Evolutionary conservation across 73 alveolate species (phyloP).

Genomic region (Paramecium caudatum): DNA sequence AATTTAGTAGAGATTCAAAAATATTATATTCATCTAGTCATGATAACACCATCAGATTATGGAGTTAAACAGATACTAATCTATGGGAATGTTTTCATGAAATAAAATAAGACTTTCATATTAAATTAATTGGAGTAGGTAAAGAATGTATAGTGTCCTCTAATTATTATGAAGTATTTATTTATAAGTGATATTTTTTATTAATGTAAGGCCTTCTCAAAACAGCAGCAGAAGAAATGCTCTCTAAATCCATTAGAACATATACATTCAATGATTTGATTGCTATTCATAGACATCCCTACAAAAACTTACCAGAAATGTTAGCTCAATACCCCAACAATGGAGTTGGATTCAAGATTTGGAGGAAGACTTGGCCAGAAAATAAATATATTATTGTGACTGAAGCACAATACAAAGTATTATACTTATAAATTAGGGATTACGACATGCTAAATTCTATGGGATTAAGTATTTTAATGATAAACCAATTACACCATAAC

Average conservation of each 20-base stretch:
- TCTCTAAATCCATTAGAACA: constrained; percentile 65
- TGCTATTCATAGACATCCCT: constrained; percentile 29
- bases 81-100: constrained; percentile 28
- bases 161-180: not conserved
- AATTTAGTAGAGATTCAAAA: not conserved
- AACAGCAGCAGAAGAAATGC: constrained; percentile 75
- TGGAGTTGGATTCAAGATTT: constrained; percentile 75
- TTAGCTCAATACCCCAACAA: constrained; percentile 70
- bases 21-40: constrained; percentile 32
- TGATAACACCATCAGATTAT: constrained; percentile 9
- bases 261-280: constrained; percentile 66
- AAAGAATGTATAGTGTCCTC: not conserved
- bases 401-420: constrained; percentile 71
- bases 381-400: constrained; percentile 49
- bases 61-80: constrained; percentile 10
- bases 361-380: constrained; percentile 79
- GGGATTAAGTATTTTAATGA: constrained; percentile 70
- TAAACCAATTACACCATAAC: constrained; percentile 63
- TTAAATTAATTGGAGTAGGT: not conserved
- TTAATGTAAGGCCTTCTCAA: constrained; percentile 41
- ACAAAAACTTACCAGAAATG: constrained; percentile 66
- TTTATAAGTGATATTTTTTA: constrained; percentile 4
- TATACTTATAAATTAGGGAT: not conserved
- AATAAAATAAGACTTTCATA: not conserved
- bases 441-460: constrained; percentile 74